A percentile compares a stretch with the other conserved stretches of the same genome.
Evolutionary conservation across 805 yeast species (phyloP).

Genomic region (Middelhovenomyces tepae): DNA sequence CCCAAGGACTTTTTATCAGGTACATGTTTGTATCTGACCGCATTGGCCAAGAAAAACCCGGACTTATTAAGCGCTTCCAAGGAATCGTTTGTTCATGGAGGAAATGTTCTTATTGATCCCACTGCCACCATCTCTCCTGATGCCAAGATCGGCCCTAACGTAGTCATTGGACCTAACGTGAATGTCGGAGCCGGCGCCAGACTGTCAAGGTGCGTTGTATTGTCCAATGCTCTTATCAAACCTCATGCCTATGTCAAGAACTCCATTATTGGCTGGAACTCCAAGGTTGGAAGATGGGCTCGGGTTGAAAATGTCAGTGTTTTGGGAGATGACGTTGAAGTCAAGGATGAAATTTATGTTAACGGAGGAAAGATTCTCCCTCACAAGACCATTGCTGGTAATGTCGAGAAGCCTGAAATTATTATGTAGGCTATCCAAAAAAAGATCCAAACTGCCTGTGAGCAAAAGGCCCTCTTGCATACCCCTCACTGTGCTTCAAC

Average conservation of each 20-base stretch:
- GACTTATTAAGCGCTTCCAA: slow-evolving; percentile 49
- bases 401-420: slow-evolving; percentile 96
- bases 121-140: slow-evolving; percentile 85
- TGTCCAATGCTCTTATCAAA: slow-evolving; percentile 83
- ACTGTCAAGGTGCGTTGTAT: slow-evolving; percentile 88
- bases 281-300: slow-evolving; percentile 97
- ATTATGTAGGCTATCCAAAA: slow-evolving; percentile 60
- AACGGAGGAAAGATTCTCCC: slow-evolving; percentile 99
- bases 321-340: slow-evolving; percentile 97
- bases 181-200: slow-evolving; percentile 97
- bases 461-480: too few relatives aligned
- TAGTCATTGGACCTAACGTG: slow-evolving; percentile 94
- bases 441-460: too few relatives aligned
- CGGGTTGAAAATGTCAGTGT: slow-evolving; percentile 97
- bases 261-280: slow-evolving; percentile 98
- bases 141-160: slow-evolving; percentile 97
- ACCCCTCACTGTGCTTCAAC: too few relatives aligned
- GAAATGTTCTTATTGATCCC: slow-evolving; percentile 91
- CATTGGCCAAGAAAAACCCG: slow-evolving; percentile 75
- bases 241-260: slow-evolving; percentile 98
- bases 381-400: slow-evolving; percentile 91
- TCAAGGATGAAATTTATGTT: slow-evolving; percentile 96
- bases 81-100: slow-evolving; percentile 73
- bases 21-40: slow-evolving; percentile 81
- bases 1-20: slow-evolving; percentile 99